These are phyloP conservation scores for Plasmodium yoelii DNA, from an alignment of 169 alveolate species.

Conservation along the genomic window DNA sequence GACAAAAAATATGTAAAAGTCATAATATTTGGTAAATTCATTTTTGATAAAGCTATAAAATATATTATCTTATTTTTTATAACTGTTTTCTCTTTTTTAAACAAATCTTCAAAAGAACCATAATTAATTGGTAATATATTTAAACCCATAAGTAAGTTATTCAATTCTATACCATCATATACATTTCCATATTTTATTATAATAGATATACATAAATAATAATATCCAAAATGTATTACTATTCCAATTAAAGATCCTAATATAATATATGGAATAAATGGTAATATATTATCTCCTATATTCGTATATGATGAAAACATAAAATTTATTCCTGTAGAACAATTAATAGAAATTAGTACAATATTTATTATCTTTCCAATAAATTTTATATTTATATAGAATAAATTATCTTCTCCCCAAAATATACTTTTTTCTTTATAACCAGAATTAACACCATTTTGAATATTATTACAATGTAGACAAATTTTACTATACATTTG, in stretches of 20 bases:
- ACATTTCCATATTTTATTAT: neutral
- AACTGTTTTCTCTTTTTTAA: neutral
- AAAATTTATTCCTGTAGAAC: conserved; percentile 72
- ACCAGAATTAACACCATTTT: neutral
- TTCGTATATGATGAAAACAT: conserved; percentile 65
- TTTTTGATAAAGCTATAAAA: conserved; percentile 32
- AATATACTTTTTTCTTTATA: conserved; percentile 1
- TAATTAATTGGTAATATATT: neutral
- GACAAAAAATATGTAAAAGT: conserved; percentile 48
- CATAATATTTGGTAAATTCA: conserved; percentile 41
- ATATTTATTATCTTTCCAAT: conserved; percentile 23
- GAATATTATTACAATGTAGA: neutral
- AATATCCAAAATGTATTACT: conserved; percentile 14
- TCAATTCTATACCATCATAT: neutral
- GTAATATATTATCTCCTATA: conserved; percentile 59
- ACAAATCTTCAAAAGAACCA: conserved; percentile 14
- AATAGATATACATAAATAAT: conserved; percentile 32
- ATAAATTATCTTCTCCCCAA: conserved; percentile 29
- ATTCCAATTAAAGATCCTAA: conserved; percentile 40
- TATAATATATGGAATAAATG: conserved; percentile 10
- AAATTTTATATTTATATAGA: conserved; percentile 27
- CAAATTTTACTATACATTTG: conserved; percentile 8
- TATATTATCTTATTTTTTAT: conserved; percentile 24
- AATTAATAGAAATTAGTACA: conserved; percentile 57
- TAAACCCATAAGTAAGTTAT: neutral